Percentiles rank a stretch among this genome's conserved stretches.
phyloP scores from a whole-genome alignment of 495 filamentous ascomycete species.

The Tuber magnatum region DNA sequence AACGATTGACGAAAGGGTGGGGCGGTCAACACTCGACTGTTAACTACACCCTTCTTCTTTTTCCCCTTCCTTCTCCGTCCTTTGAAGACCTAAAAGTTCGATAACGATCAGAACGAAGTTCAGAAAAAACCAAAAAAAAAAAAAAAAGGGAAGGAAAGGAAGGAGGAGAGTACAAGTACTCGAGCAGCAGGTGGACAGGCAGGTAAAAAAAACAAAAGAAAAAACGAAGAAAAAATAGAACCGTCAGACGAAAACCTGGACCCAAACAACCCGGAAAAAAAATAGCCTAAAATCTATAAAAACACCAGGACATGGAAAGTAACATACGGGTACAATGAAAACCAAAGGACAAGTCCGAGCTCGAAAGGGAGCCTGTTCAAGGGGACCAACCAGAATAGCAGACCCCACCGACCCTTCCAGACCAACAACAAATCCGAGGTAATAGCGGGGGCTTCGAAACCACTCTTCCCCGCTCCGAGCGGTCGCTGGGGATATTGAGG shows the following conservation, averaged over 20 bases:
- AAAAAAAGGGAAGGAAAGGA: neutral
- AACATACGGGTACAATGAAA: neutral
- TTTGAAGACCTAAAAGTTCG: neutral
- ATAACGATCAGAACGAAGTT: neutral
- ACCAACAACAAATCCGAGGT: neutral
- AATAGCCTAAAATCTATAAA: neutral
- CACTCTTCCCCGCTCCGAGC: neutral
- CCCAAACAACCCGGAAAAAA: neutral
- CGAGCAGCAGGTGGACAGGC: neutral
- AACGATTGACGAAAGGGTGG: neutral
- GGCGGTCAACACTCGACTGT: neutral
- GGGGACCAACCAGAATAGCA: neutral
- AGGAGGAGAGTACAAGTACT: too few relatives aligned
- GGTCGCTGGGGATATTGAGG: neutral
- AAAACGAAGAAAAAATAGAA: neutral
- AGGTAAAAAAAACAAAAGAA: neutral
- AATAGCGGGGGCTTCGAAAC: neutral
- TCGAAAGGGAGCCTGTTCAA: neutral
- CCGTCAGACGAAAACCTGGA: neutral
- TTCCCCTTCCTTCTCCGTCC: neutral
- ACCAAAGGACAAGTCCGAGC: neutral
- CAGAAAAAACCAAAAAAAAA: neutral
- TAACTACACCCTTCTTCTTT: slow-evolving; percentile 3
- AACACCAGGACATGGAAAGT: neutral
- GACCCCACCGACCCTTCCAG: neutral